Conservation (phyloP, 306 rosid genomes). For the Castanea crenata region DNA sequence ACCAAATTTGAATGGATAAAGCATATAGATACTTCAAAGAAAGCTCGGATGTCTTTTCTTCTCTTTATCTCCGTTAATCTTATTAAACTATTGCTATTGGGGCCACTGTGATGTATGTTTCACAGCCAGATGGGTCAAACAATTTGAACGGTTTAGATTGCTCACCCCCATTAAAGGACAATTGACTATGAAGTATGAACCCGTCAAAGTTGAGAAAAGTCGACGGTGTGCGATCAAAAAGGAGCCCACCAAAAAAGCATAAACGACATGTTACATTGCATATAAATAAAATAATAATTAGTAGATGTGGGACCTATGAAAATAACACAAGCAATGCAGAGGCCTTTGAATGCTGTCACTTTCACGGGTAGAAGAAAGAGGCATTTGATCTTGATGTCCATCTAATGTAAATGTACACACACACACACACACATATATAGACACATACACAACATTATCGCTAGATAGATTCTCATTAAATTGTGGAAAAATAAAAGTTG, state of each 20-base stretch:
- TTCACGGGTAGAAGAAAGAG: neutral
- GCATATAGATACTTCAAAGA: neutral
- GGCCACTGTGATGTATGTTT: too few relatives aligned
- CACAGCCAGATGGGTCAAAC: neutral
- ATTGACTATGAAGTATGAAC: constrained; percentile 6
- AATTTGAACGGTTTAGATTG: constrained; percentile 1
- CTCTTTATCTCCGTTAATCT: neutral
- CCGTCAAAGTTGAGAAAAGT: constrained; percentile 9
- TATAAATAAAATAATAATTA: neutral
- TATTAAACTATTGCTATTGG: too few relatives aligned
- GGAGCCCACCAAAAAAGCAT: neutral
- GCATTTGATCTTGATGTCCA: constrained; percentile 4
- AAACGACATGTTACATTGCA: constrained; percentile 17
- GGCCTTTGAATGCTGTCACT: neutral
- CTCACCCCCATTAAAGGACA: neutral
- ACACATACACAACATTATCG: too few relatives aligned
- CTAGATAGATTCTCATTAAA: too few relatives aligned
- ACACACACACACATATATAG: too few relatives aligned
- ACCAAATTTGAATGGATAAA: neutral
- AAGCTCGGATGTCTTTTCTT: neutral
- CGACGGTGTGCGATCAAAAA: neutral
- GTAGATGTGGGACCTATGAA: constrained; percentile 2
- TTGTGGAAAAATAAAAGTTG: too few relatives aligned
- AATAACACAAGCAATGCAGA: neutral
- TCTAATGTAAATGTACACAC: neutral